Percentiles rank a stretch among this genome's conserved stretches.
Evolutionary conservation across 1,284 basidiomycete genomes (phyloP).

Genomic region (Marasmius fiardii): DNA sequence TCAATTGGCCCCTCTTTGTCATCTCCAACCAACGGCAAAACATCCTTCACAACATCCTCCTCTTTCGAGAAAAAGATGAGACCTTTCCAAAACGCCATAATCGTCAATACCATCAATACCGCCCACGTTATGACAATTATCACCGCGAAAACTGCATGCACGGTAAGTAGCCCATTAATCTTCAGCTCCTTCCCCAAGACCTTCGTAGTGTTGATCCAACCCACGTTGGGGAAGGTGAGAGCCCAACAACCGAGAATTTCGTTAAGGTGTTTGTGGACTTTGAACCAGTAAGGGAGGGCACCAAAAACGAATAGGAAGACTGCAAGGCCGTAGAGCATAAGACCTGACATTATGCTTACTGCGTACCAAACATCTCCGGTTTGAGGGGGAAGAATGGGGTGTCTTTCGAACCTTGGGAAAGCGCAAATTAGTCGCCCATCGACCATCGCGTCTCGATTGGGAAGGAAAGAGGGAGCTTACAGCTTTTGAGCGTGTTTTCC

Average conservation of each 20-base stretch:
- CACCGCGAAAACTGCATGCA: slow-evolving; percentile 38
- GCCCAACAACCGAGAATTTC: slow-evolving; percentile 54
- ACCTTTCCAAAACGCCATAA: slow-evolving; percentile 40
- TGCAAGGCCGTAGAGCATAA: slow-evolving; percentile 44
- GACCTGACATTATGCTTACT: slow-evolving; percentile 32
- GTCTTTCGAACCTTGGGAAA: slow-evolving; percentile 30
- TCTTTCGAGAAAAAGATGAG: slow-evolving; percentile 42
- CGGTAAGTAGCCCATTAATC: slow-evolving; percentile 32
- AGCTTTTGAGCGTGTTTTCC: slow-evolving; percentile 36
- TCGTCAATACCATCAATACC: slow-evolving; percentile 37
- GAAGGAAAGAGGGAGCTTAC: slow-evolving; percentile 23
- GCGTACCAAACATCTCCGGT: slow-evolving; percentile 50
- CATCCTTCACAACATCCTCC: slow-evolving; percentile 42
- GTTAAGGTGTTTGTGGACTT: slow-evolving; percentile 41
- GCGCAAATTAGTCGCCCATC: too few relatives aligned
- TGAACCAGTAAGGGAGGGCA: slow-evolving; percentile 46
- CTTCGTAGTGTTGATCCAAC: slow-evolving; percentile 42
- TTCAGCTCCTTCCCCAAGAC: slow-evolving; percentile 39
- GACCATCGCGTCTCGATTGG: too few relatives aligned
- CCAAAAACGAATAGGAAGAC: slow-evolving; percentile 46
- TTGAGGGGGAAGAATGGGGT: slow-evolving; percentile 34
- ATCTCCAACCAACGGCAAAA: too few relatives aligned
- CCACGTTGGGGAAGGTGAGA: slow-evolving; percentile 49
- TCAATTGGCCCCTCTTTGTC: too few relatives aligned
- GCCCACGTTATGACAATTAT: slow-evolving; percentile 38